Conservation (phyloP, 139 green algal genomes). For the Micractinium sp. region DNA sequence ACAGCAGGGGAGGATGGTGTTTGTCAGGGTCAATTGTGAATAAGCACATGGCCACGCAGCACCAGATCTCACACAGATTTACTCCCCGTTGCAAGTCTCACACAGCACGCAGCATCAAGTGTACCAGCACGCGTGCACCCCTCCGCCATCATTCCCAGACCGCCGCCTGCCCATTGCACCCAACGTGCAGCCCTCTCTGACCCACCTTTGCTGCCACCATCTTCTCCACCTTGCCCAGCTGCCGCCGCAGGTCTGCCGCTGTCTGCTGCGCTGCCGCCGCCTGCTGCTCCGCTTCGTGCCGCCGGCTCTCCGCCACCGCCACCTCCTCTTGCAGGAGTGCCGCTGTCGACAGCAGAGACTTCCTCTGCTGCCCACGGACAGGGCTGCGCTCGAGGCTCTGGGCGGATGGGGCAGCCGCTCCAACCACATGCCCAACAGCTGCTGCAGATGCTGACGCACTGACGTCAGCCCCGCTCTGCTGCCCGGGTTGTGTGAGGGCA, state of each 20-base stretch:
- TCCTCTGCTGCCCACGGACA: not conserved
- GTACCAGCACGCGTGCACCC: not conserved
- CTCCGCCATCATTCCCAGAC: not conserved
- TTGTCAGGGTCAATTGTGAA: not conserved
- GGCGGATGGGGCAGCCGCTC: too few species aligned
- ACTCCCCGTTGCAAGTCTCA: not conserved
- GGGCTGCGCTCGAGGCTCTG: not conserved
- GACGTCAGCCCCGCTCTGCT: too few species aligned
- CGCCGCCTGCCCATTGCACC: not conserved
- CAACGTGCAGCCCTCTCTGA: not conserved
- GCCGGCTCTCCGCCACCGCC: slow-evolving; percentile 28
- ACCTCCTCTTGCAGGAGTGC: slow-evolving; percentile 22
- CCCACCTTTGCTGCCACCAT: slow-evolving; percentile 10
- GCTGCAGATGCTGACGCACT: too few species aligned
- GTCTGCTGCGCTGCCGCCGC: slow-evolving; percentile 17
- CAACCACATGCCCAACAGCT: too few species aligned
- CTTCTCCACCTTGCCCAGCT: slow-evolving; percentile 22
- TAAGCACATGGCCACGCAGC: too few species aligned
- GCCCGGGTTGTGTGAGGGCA: too few species aligned
- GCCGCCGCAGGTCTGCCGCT: slow-evolving; percentile 4
- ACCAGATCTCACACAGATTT: not conserved
- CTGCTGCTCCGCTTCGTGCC: slow-evolving; percentile 23
- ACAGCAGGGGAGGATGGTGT: not conserved
- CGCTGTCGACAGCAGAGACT: not conserved
- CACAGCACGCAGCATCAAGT: too few species aligned